Evolutionary conservation across 768 basidiomycete genomes (phyloP), one percentile per base, ranked within the genome.

Genomic region (Tricholoma sp.): DNA sequence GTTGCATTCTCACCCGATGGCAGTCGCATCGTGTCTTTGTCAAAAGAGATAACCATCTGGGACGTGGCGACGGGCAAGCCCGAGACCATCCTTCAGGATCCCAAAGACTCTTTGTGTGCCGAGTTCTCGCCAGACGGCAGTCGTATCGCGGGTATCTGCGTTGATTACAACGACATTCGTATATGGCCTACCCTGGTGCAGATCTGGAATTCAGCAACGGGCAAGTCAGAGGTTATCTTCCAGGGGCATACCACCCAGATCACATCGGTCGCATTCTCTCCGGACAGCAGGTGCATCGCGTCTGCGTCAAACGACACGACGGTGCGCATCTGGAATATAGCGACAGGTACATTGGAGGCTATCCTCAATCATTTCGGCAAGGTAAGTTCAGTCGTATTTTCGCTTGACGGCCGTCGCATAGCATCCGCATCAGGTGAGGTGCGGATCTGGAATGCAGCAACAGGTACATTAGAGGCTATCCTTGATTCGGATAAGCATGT

Each of bases 241-340:
- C 16, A 54, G 19, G 63, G 61, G 8, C 63, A 64, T 51, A 51
- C 47, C 31, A 32, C 12, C 7, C 16, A 21, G 4, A 31, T 64
- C 14, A 57, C 43, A 18, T 52, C 63, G 2, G 66, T 67, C 14
- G 52, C 59, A 3, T 72, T 66, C 60, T 72, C 67, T 5, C 61
- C 63, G 6, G 66, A 69, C 56, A 70, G 69, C 1, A 55, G 32
- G 18, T 52, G 52, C 18, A 61, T 75, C 31, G 64, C 61, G 7
- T 68, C 72, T 3, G 69, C 65, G 9, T 69, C 67, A 0, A 49
- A 31, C 11, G 71, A 72, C 54, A 52, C 56, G 21, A 69, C 61
- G 5, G 53, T 74, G 5, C 49, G 61, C 5, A 22, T 74, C 5
- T 73, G 73, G 72, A 59, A 69, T 60, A 51, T 55, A 12, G n/a